These are phyloP conservation scores for Noccaea caerulescens DNA, from an alignment of 345 rosid species.

Conservation along the genomic window DNA sequence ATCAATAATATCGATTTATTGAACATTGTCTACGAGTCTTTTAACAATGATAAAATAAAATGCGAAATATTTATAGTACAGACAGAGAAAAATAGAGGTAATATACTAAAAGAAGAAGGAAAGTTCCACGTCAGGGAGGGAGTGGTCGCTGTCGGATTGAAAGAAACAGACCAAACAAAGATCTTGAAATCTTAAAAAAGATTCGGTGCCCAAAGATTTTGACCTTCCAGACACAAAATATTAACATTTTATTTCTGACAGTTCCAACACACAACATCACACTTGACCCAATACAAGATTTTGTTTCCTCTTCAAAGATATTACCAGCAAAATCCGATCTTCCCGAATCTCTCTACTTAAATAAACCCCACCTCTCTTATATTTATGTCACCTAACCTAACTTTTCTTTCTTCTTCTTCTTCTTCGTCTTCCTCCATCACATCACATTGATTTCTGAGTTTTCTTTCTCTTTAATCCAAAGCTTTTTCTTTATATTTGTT, in stretches of 20 bases:
- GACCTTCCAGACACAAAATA: slow-evolving; percentile 29
- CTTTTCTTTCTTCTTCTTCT: background rate
- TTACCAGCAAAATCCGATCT: slow-evolving; percentile 43
- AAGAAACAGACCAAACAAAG: slow-evolving; percentile 48
- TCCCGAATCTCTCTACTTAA: slow-evolving; percentile 25
- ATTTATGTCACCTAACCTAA: slow-evolving; percentile 37
- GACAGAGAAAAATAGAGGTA: background rate
- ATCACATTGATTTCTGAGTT: slow-evolving; percentile 20
- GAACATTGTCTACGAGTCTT: background rate
- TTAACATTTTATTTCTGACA: slow-evolving; percentile 28
- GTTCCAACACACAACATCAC: slow-evolving; percentile 42
- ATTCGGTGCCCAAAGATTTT: slow-evolving; percentile 44
- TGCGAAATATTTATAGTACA: no score
- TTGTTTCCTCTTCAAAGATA: slow-evolving; percentile 44
- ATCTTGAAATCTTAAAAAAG: slow-evolving; percentile 41
- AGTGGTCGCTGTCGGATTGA: slow-evolving; percentile 43
- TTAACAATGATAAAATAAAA: background rate
- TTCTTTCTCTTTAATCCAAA: slow-evolving; percentile 29
- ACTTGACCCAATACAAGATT: slow-evolving; percentile 42
- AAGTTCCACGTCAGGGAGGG: slow-evolving; percentile 37
- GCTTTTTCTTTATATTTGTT: background rate
- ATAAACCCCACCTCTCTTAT: slow-evolving; percentile 19
- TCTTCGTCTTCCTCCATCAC: slow-evolving; percentile 17
- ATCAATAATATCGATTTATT: background rate
- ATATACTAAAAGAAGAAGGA: slow-evolving; percentile 29